These are phyloP conservation scores for Fusarium ramigenum DNA, from an alignment of 2,329 filamentous ascomycete species.

Conservation along the genomic window DNA sequence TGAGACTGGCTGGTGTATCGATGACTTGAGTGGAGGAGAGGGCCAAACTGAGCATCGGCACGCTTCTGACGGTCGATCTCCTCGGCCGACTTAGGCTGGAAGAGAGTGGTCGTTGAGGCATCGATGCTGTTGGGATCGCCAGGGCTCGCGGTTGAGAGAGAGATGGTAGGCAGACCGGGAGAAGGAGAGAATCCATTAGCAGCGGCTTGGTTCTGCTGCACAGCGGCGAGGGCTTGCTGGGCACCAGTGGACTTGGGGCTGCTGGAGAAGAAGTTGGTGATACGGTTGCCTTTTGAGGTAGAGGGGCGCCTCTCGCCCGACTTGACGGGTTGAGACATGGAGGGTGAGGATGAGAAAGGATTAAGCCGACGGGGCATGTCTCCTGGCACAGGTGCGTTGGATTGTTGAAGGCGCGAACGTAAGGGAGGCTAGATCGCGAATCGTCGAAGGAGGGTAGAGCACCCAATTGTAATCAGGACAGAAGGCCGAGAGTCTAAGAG, in stretches of 20 bases:
- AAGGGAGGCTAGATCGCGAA: constrained; percentile 12
- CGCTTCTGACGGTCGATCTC: constrained; percentile 80
- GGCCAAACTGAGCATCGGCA: constrained; percentile 90
- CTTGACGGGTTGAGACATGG: constrained; percentile 59
- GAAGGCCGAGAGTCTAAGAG: constrained; percentile 5
- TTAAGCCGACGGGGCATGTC: constrained; percentile 70
- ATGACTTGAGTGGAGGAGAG: constrained; percentile 81
- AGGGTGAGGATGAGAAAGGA: constrained; percentile 63
- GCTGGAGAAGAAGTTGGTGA: constrained; percentile 84
- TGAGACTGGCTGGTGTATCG: constrained; percentile 89
- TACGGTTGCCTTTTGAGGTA: constrained; percentile 76
- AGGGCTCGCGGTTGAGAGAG: constrained; percentile 84
- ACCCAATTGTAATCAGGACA: background rate
- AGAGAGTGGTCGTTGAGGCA: constrained; percentile 78
- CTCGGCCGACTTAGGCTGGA: constrained; percentile 86
- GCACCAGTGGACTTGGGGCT: constrained; percentile 77
- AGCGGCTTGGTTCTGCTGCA: constrained; percentile 64
- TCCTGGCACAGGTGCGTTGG: constrained; percentile 42
- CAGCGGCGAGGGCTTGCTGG: constrained; percentile 73
- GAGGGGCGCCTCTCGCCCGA: constrained; percentile 66
- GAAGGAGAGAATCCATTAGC: constrained; percentile 74
- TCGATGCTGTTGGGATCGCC: constrained; percentile 78
- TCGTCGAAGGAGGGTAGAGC: constrained; percentile 6
- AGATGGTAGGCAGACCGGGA: constrained; percentile 88
- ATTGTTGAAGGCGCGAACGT: constrained; percentile 10